Base-by-base conservation (phyloP, 2,329 filamentous ascomycete genomes). In the Aspergillus glaucus region DNA sequence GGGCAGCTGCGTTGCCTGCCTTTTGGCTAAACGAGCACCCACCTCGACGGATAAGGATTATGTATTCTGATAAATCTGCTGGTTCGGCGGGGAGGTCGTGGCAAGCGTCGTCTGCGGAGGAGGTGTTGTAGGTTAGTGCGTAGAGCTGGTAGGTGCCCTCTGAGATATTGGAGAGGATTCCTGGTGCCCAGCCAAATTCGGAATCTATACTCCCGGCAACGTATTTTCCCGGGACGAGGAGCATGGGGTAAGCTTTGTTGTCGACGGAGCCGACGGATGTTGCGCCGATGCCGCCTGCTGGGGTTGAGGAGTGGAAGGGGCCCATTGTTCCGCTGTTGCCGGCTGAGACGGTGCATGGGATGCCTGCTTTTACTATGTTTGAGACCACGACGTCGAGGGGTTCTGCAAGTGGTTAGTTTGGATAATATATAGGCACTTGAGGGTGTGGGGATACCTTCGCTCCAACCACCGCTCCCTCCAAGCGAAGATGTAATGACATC, bases 31-130 rank as follows among this genome's bases (percentile, higher is more conserved):
- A 83, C 0, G 72, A 72, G 62, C 82, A 85, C 7, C 66, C 75
- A 44, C 81, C 81, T 21, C 80, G 76, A 43, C 79, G 78, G 36
- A 86, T 70, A 7, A 86, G 74, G 3, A 83, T 80, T 34, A 86
- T 76, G 44, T 77, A 70, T 21, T 70, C 69, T 41, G 76, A 76
- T 14, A 87, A 70, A 54, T 84, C 77, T 1, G 81, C 79, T 2
- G 80, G 78, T 36, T 77, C 73, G 6, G 12, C 44, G 8, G 50
- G 42, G 32, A 39, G 37, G 2, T 76, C 63, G 2, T 71, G 60
- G 58, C 83, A 86, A 9, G 69, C 80, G 52, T 79, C 75, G 36
- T 75, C 69, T 0, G 67, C 53, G 26, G 76, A 69, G 2, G 70
- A 69, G 12, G 73, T 73, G 63, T 84, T 70, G 51, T 73, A 72